phyloP scores from a whole-genome alignment of 2,329 filamentous ascomycete species.

The Aspergillus ibericus region DNA sequence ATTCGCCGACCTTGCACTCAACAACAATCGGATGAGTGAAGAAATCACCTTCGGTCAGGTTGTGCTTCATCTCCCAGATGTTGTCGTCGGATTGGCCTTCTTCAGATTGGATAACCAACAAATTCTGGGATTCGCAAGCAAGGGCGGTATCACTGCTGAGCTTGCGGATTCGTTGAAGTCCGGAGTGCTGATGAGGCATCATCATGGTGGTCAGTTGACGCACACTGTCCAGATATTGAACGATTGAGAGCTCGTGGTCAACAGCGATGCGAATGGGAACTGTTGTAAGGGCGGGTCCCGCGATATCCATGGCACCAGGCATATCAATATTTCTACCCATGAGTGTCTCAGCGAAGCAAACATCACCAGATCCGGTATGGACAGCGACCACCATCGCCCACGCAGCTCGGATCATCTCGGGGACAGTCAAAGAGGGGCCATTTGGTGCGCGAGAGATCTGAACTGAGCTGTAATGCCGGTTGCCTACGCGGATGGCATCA shows the following conservation, averaged over 20 bases:
- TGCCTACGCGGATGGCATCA: constrained; percentile 25
- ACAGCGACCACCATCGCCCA: constrained; percentile 54
- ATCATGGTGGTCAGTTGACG: constrained; percentile 58
- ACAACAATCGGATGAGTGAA: constrained; percentile 64
- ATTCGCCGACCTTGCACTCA: constrained; percentile 59
- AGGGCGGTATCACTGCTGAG: constrained; percentile 50
- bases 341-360: constrained; percentile 57
- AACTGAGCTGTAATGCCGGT: constrained; percentile 25
- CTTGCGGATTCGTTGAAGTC: constrained; percentile 54
- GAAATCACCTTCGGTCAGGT: constrained; percentile 59
- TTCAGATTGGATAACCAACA: constrained; percentile 45
- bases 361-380: constrained; percentile 50
- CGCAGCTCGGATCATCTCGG: constrained; percentile 52
- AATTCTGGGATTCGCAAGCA: constrained; percentile 50
- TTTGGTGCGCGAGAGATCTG: constrained; percentile 21
- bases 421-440: constrained; percentile 42
- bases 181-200: constrained; percentile 66
- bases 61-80: constrained; percentile 38
- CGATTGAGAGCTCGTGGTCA: constrained; percentile 35
- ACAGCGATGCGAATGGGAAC: constrained; percentile 43
- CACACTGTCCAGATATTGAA: constrained; percentile 57
- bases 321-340: constrained; percentile 56
- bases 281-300: constrained; percentile 45
- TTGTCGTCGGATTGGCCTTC: constrained; percentile 24
- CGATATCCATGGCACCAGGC: constrained; percentile 48